Percentiles rank a stretch among this genome's conserved stretches.
Evolutionary conservation across 345 rosid species (phyloP).

Genomic region (Cardamine chenopodiifolia): DNA sequence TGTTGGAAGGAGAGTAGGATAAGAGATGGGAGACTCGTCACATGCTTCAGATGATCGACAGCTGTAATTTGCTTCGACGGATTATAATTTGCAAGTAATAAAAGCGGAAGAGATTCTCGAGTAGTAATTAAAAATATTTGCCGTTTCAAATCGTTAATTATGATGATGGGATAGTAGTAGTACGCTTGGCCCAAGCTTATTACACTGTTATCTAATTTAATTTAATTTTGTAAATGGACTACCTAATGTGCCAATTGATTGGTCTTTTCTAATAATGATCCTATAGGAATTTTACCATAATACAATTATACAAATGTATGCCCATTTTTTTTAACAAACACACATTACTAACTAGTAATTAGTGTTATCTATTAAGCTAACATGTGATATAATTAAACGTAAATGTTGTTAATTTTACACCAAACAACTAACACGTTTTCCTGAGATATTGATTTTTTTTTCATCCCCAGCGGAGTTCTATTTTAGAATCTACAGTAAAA

Average conservation of each 20-base stretch:
- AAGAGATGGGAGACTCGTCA: background rate
- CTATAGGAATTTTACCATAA: background rate
- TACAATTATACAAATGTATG: too few species aligned
- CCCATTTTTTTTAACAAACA: too few species aligned
- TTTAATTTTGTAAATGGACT: background rate
- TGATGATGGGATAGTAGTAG: background rate
- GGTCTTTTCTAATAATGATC: background rate
- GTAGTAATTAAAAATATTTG: background rate
- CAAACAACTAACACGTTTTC: too few species aligned
- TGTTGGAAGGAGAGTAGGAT: background rate
- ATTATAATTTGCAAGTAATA: background rate
- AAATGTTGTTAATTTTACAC: too few species aligned
- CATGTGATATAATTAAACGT: too few species aligned
- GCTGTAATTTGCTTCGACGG: slow-evolving; percentile 19
- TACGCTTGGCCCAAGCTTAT: background rate
- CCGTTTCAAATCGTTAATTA: background rate
- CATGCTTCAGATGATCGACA: slow-evolving; percentile 30
- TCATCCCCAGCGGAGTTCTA: too few species aligned
- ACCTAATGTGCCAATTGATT: background rate
- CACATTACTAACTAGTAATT: too few species aligned
- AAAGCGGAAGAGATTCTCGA: slow-evolving; percentile 9
- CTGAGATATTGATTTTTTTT: too few species aligned
- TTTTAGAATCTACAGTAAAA: too few species aligned
- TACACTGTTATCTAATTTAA: background rate
- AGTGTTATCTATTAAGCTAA: too few species aligned